A percentile compares a stretch with the other conserved stretches of the same genome.
Conservation (phyloP, 257 asterid genomes). For the Linaria vulgaris region DNA sequence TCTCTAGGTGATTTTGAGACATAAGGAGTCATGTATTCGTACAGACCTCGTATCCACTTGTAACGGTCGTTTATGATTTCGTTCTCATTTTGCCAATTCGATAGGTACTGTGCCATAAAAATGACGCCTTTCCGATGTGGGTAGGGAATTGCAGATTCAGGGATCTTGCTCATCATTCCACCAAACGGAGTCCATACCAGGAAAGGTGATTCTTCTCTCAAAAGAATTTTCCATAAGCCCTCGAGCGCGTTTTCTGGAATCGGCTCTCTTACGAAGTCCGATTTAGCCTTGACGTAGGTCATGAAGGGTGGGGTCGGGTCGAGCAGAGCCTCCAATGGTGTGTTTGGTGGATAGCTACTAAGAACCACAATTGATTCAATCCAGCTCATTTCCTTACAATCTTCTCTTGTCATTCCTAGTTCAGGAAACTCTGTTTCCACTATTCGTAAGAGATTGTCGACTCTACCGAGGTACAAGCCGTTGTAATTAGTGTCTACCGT, state of each 20-base stretch:
- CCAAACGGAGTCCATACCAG: constrained; percentile 25
- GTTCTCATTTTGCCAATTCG: constrained; percentile 12
- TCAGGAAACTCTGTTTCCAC: constrained; percentile 18
- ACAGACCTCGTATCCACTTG: not conserved
- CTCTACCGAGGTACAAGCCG: constrained; percentile 24
- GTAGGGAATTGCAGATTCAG: constrained; percentile 17
- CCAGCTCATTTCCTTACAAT: constrained; percentile 28
- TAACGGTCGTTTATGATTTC: constrained; percentile 1
- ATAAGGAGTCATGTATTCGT: not conserved
- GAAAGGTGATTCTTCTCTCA: constrained; percentile 17
- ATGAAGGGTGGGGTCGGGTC: constrained; percentile 15
- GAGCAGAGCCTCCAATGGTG: constrained; percentile 10
- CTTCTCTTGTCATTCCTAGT: constrained; percentile 17
- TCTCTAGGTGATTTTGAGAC: constrained; percentile 14
- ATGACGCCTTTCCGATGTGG: constrained; percentile 26
- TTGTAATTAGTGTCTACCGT: constrained; percentile 18
- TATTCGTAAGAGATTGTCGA: not conserved
- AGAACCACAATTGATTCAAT: constrained; percentile 18
- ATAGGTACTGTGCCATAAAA: constrained; percentile 19
- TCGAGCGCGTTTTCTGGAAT: constrained; percentile 20
- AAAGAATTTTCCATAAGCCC: constrained; percentile 16
- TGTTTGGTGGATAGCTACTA: constrained; percentile 14
- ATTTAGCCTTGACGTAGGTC: constrained; percentile 22
- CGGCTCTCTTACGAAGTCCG: constrained; percentile 18
- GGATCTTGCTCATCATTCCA: constrained; percentile 17